These are phyloP conservation scores for Macrolepiota albuminosa DNA, from an alignment of 768 basidiomycete species.

Conservation along the genomic window DNA sequence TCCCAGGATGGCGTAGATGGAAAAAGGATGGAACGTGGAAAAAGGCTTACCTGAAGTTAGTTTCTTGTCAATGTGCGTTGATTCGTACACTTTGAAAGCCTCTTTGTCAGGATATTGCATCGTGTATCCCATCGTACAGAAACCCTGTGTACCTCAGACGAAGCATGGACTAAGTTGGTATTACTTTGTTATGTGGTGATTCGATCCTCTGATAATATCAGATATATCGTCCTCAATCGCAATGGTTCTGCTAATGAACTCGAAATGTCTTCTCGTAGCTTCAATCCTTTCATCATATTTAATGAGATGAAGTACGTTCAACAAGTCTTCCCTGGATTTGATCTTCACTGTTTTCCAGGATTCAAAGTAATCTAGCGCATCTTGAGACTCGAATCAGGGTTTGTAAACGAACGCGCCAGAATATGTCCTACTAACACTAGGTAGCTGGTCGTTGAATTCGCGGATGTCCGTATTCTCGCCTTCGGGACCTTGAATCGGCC, in stretches of 20 bases:
- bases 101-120: slow-evolving; percentile 44
- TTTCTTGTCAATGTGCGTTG: slow-evolving; percentile 12
- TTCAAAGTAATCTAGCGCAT: slow-evolving; percentile 65
- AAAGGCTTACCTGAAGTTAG: slow-evolving; percentile 61
- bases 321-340: not conserved
- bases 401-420: slow-evolving; percentile 19
- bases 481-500: slow-evolving; percentile 63
- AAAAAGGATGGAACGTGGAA: slow-evolving; percentile 63
- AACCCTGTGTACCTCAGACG: slow-evolving; percentile 70
- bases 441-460: slow-evolving; percentile 64
- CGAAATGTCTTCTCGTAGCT: slow-evolving; percentile 62
- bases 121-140: slow-evolving; percentile 66
- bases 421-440: not conserved
- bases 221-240: slow-evolving; percentile 72
- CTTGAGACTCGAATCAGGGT: slow-evolving; percentile 66
- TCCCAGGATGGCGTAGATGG: slow-evolving; percentile 74
- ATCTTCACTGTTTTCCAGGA: slow-evolving; percentile 29
- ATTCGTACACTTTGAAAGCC: slow-evolving; percentile 8
- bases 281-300: slow-evolving; percentile 63
- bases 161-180: slow-evolving; percentile 77
- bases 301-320: slow-evolving; percentile 67
- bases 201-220: slow-evolving; percentile 9
- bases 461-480: slow-evolving; percentile 69
- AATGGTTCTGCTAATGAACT: slow-evolving; percentile 72
- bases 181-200: slow-evolving; percentile 8